A percentile compares a stretch with the other conserved stretches of the same genome.
phyloP scores from a whole-genome alignment of 1,284 basidiomycete genomes.

The Boletellus deceptivus region DNA sequence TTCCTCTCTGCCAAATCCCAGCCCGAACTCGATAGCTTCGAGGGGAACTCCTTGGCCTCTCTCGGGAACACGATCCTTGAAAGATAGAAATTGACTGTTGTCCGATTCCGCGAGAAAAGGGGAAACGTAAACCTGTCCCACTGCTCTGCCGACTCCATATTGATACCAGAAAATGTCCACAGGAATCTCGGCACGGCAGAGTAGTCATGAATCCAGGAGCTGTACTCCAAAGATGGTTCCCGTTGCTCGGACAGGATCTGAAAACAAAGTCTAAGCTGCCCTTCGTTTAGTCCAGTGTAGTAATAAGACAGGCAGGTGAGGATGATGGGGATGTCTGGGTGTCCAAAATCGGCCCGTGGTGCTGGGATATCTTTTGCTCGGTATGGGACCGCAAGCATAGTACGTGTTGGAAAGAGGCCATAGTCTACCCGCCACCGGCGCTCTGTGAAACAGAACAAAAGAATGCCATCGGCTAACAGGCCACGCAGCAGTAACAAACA shows the following conservation, averaged over 20 bases:
- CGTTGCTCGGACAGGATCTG: conserved; percentile 40
- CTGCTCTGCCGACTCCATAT: conserved; percentile 37
- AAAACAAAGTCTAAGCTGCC: conserved; percentile 40
- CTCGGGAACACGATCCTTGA: conserved; percentile 47
- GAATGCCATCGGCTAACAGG: conserved; percentile 42
- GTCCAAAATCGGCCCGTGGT: conserved; percentile 49
- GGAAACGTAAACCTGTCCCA: conserved; percentile 32
- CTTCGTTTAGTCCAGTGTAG: conserved; percentile 41
- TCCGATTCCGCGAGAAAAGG: conserved; percentile 38
- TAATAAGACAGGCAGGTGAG: conserved; percentile 52
- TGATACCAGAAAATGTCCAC: conserved; percentile 20
- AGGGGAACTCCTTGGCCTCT: conserved; percentile 45
- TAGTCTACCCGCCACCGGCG: conserved; percentile 54
- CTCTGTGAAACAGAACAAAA: conserved; percentile 41
- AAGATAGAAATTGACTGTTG: conserved; percentile 45
- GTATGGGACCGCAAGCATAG: conserved; percentile 50
- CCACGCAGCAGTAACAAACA: conserved; percentile 45
- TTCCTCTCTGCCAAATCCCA: conserved; percentile 14
- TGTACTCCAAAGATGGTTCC: conserved; percentile 44
- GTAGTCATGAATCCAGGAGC: conserved; percentile 37
- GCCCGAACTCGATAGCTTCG: conserved; percentile 34
- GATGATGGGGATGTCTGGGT: conserved; percentile 46
- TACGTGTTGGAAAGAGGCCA: conserved; percentile 41
- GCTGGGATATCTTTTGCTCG: conserved; percentile 50
- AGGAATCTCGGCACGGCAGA: conserved; percentile 29